Evolutionary conservation across 345 rosid species (phyloP).

Genomic region (Geranium brycei): DNA sequence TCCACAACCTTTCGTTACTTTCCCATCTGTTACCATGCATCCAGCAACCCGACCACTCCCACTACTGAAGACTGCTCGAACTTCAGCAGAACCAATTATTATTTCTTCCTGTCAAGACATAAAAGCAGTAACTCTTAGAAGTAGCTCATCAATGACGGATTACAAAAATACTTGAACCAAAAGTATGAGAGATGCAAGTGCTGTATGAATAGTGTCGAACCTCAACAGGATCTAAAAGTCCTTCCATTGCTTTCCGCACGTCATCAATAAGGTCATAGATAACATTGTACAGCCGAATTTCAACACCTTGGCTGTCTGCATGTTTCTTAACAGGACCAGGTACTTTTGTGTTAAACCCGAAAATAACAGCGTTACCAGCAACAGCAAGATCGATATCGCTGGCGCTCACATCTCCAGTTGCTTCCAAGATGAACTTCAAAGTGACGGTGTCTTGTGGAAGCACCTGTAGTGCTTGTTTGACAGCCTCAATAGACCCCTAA

Average conservation of each 20-base stretch:
- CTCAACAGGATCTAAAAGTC: conserved; percentile 85
- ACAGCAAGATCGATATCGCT: conserved; percentile 91
- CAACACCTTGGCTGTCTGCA: conserved; percentile 86
- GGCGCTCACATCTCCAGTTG: conserved; percentile 76
- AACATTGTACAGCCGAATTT: conserved; percentile 77
- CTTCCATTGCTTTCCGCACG: conserved; percentile 93
- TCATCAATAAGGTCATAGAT: conserved; percentile 95
- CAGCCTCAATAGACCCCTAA: conserved; percentile 95
- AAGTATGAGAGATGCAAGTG: too few relatives aligned
- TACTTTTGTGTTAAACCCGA: conserved; percentile 79
- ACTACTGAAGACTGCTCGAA: conserved; percentile 85
- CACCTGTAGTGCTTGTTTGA: conserved; percentile 79
- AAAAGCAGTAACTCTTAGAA: conserved; percentile 18
- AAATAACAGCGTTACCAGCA: conserved; percentile 73
- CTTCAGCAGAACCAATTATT: conserved; percentile 71
- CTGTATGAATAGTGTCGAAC: conserved; percentile 24
- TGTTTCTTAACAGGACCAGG: conserved; percentile 66
- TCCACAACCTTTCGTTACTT: conserved; percentile 75
- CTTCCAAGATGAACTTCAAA: conserved; percentile 80
- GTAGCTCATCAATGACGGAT: conserved; percentile 8
- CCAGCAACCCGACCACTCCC: conserved; percentile 99
- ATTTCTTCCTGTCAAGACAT: conserved; percentile 55
- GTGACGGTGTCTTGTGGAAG: conserved; percentile 88
- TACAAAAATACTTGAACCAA: conserved; percentile 3
- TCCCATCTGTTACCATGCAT: conserved; percentile 91